A percentile compares a stretch with the other conserved stretches of the same genome.
Evolutionary conservation across 1,284 basidiomycete genomes (phyloP).

Genomic region (Moesziomyces parantarcticus): DNA sequence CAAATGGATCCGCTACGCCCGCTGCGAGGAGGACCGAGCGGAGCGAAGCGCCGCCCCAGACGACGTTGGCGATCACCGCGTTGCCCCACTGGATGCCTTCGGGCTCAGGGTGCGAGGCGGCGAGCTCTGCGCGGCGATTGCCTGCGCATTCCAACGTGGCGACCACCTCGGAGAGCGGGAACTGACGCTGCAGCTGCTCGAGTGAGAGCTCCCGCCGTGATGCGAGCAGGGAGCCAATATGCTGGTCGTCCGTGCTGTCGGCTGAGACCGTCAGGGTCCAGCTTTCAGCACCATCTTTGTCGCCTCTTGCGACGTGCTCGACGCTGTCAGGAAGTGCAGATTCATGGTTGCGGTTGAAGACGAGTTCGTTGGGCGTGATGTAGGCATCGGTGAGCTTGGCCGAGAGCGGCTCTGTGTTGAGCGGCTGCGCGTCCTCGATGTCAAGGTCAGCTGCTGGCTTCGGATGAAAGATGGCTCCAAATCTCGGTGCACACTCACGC

Average conservation of each 20-base stretch:
- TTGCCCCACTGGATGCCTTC: slow-evolving; percentile 53
- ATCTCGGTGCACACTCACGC: slow-evolving; percentile 8
- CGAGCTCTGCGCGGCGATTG: slow-evolving; percentile 47
- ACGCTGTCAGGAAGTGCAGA: slow-evolving; percentile 1
- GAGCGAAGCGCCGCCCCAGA: slow-evolving; percentile 45
- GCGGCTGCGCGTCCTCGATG: slow-evolving; percentile 8
- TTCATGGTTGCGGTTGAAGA: slow-evolving; percentile 57
- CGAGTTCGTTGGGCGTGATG: slow-evolving; percentile 44
- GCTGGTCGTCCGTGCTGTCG: slow-evolving; percentile 7
- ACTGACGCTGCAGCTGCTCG: slow-evolving; percentile 15
- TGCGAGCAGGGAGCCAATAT: not conserved
- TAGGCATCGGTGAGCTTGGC: slow-evolving; percentile 16
- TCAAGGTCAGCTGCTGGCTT: slow-evolving; percentile 1
- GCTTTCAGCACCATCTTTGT: too few relatives aligned
- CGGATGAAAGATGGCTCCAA: not conserved
- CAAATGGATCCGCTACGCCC: slow-evolving; percentile 45
- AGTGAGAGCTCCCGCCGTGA: slow-evolving; percentile 5
- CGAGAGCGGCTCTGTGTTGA: slow-evolving; percentile 48
- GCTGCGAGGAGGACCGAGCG: slow-evolving; percentile 35
- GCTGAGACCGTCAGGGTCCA: slow-evolving; percentile 30
- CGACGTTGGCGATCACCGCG: slow-evolving; percentile 48
- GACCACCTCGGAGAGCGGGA: slow-evolving; percentile 17
- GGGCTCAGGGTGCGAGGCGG: slow-evolving; percentile 18
- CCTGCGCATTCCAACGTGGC: slow-evolving; percentile 57
- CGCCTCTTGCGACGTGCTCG: not conserved